Evolutionary conservation across 768 basidiomycete species (phyloP).

Genomic region (Serendipita vermifera): DNA sequence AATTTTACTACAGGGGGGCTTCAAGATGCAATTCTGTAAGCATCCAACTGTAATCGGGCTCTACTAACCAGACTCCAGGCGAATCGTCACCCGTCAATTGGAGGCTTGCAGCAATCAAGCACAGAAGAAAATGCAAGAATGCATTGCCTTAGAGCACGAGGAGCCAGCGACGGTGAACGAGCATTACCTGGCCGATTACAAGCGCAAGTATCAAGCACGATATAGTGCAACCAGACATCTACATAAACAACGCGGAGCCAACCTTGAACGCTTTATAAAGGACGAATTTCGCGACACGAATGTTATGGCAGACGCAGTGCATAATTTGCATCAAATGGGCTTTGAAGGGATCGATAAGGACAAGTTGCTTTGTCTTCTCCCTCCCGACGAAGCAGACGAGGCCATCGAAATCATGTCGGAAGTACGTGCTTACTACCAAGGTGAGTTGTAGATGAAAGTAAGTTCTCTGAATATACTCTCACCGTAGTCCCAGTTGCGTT

Average conservation of each 20-base stretch:
- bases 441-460: slow-evolving; percentile 23
- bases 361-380: slow-evolving; percentile 39
- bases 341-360: slow-evolving; percentile 13
- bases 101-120: slow-evolving; percentile 30
- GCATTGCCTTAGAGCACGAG: slow-evolving; percentile 33
- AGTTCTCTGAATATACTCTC: background rate
- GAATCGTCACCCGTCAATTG: slow-evolving; percentile 39
- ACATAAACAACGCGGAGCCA: slow-evolving; percentile 20
- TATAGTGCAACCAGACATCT: slow-evolving; percentile 20
- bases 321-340: background rate
- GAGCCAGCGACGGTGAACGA: slow-evolving; percentile 41
- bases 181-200: slow-evolving; percentile 37
- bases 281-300: background rate
- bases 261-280: background rate
- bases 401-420: slow-evolving; percentile 56
- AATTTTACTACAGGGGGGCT: slow-evolving; percentile 41
- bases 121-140: slow-evolving; percentile 34
- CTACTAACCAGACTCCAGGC: too few relatives aligned
- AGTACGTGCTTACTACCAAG: slow-evolving; percentile 64
- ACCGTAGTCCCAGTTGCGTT: slow-evolving; percentile 42
- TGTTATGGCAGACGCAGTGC: background rate
- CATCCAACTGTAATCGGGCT: slow-evolving; percentile 6
- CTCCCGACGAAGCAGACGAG: slow-evolving; percentile 29
- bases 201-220: slow-evolving; percentile 34
- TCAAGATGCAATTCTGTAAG: slow-evolving; percentile 37